phyloP scores from a whole-genome alignment of 345 rosid species.

The Crucihimalaya himalaica region DNA sequence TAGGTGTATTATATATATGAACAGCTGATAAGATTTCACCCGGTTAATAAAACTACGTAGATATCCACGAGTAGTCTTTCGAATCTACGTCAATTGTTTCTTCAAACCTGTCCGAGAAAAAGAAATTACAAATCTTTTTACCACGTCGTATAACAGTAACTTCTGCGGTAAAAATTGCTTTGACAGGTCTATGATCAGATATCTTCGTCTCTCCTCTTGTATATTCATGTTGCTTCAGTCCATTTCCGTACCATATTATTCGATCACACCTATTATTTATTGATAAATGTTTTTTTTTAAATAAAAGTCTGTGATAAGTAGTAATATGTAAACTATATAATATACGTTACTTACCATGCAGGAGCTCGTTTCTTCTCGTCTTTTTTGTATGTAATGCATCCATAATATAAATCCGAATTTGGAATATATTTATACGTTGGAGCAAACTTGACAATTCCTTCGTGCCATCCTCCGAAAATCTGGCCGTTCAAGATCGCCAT shows the following conservation, averaged over 20 bases:
- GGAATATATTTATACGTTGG: constrained; percentile 79
- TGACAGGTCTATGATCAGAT: constrained; percentile 84
- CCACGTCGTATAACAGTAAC: constrained; percentile 37
- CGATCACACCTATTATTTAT: constrained; percentile 59
- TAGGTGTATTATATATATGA: background rate
- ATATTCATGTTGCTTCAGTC: constrained; percentile 64
- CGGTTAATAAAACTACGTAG: constrained; percentile 18
- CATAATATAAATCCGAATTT: constrained; percentile 65
- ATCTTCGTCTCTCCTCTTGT: constrained; percentile 63
- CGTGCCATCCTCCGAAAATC: constrained; percentile 66
- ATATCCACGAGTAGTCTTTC: constrained; percentile 36
- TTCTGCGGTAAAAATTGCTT: constrained; percentile 58
- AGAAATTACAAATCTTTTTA: constrained; percentile 45
- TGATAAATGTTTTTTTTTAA: too few species aligned
- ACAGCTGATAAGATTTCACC: constrained; percentile 7
- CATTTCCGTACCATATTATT: constrained; percentile 69
- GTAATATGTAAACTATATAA: background rate
- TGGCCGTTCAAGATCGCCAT: constrained; percentile 62
- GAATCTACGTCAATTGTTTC: constrained; percentile 34
- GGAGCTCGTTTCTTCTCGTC: constrained; percentile 73
- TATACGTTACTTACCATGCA: constrained; percentile 54
- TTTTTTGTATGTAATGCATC: constrained; percentile 50
- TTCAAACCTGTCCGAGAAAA: constrained; percentile 62
- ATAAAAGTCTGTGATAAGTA: background rate
- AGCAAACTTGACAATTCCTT: constrained; percentile 62